Conservation (phyloP, 257 asterid genomes). For the Ligustrum vulgare region DNA sequence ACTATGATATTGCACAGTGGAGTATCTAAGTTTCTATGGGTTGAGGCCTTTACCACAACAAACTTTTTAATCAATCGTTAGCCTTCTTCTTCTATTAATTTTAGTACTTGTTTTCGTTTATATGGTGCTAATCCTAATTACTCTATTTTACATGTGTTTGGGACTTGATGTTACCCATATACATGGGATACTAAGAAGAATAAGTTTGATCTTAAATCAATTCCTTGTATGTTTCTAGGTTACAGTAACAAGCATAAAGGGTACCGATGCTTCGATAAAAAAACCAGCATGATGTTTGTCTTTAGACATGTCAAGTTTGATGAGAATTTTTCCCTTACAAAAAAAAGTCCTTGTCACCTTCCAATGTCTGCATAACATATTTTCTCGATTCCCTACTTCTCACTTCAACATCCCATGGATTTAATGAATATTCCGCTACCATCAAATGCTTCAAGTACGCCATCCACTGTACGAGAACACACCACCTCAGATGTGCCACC, state of each 20-base stretch:
- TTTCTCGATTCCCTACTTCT: neutral
- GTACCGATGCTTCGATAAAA: neutral
- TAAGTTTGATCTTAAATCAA: no score
- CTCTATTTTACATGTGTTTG: neutral
- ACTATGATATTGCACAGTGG: neutral
- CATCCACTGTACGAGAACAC: neutral
- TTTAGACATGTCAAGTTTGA: neutral
- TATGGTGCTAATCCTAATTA: neutral
- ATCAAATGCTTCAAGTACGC: neutral
- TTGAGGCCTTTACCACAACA: neutral
- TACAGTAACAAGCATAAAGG: constrained; percentile 8
- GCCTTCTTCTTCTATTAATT: neutral
- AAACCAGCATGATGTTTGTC: neutral
- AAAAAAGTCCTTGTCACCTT: neutral
- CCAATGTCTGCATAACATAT: neutral
- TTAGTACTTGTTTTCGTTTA: neutral
- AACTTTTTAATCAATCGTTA: neutral
- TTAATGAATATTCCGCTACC: neutral
- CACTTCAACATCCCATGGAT: neutral
- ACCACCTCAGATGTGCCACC: neutral
- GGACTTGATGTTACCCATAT: neutral
- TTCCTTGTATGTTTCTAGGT: no score
- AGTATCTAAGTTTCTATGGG: neutral
- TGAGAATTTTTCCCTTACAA: neutral
- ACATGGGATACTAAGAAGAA: no score